Evolutionary conservation across 2,329 filamentous ascomycete species (phyloP).

Genomic region (Penicillium sp.): DNA sequence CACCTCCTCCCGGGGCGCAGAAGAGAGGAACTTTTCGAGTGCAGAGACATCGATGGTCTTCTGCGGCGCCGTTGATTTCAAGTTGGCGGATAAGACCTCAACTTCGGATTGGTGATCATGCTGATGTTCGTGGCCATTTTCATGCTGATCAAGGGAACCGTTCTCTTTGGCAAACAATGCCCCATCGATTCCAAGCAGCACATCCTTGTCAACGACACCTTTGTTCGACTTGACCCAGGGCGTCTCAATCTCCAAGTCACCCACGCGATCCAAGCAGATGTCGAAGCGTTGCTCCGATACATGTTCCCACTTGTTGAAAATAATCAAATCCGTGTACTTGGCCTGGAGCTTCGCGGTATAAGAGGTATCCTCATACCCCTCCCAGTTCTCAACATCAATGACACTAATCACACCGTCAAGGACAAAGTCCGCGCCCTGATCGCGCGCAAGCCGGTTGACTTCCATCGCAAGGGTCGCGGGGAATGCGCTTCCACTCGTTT

Average conservation of each 20-base stretch:
- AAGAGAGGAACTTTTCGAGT: conserved; percentile 60
- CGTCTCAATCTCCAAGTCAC: conserved; percentile 72
- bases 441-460: conserved; percentile 70
- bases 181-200: conserved; percentile 83
- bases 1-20: conserved; percentile 83
- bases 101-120: conserved; percentile 71
- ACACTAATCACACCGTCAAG: conserved; percentile 86
- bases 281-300: conserved; percentile 70
- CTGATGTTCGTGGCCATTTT: conserved; percentile 32
- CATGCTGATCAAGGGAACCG: conserved; percentile 27
- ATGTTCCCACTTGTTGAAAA: conserved; percentile 88
- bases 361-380: conserved; percentile 83
- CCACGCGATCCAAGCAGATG: conserved; percentile 68
- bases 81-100: conserved; percentile 78
- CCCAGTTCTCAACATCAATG: conserved; percentile 92
- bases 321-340: conserved; percentile 79
- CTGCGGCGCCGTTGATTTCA: conserved; percentile 45
- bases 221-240: conserved; percentile 79
- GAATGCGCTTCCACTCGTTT: conserved; percentile 83
- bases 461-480: conserved; percentile 88
- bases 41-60: conserved; percentile 52
- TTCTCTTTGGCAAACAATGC: conserved; percentile 51
- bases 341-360: conserved; percentile 87
- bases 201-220: conserved; percentile 68
- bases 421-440: conserved; percentile 55